Conservation (phyloP, 192 early-diverging fungal genomes). For the Hyaloraphidium curvatum region DNA sequence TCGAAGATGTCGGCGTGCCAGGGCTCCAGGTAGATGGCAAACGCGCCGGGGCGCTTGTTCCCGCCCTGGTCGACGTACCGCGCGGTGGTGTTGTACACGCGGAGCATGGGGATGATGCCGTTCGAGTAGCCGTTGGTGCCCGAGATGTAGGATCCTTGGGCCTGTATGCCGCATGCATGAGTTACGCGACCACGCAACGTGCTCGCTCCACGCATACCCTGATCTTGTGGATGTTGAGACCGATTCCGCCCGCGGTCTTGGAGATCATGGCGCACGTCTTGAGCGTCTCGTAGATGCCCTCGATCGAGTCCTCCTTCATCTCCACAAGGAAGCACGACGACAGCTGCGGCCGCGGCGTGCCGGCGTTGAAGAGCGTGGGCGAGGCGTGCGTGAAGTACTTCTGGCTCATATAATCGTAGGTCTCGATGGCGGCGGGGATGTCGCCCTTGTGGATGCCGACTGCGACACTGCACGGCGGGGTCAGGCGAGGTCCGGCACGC, state of each 20-base stretch:
- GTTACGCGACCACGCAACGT: too few relatives aligned
- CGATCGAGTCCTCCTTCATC: constrained; percentile 92
- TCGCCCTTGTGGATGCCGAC: constrained; percentile 91
- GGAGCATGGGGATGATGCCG: constrained; percentile 91
- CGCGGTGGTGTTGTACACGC: constrained; percentile 96
- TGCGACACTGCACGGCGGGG: too few relatives aligned
- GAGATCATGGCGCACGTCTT: constrained; percentile 78
- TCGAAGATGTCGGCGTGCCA: constrained; percentile 97
- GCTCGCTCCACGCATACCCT: neutral
- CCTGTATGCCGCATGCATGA: constrained; percentile 57
- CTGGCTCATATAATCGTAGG: constrained; percentile 80
- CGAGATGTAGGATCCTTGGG: constrained; percentile 87
- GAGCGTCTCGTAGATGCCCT: constrained; percentile 82
- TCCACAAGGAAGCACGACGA: constrained; percentile 89
- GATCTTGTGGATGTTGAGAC: constrained; percentile 79
- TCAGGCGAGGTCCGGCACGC: too few relatives aligned
- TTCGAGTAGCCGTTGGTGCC: constrained; percentile 95
- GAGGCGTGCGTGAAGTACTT: constrained; percentile 93
- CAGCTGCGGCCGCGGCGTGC: constrained; percentile 86
- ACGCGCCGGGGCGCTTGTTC: constrained; percentile 93
- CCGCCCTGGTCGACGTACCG: constrained; percentile 99
- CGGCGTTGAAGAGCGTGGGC: constrained; percentile 96
- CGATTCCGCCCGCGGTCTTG: constrained; percentile 95
- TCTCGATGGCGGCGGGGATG: constrained; percentile 80
- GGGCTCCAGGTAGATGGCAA: constrained; percentile 96